Base-by-base conservation (phyloP, 139 green algal species). In the Edaphochlamys debaryana region DNA sequence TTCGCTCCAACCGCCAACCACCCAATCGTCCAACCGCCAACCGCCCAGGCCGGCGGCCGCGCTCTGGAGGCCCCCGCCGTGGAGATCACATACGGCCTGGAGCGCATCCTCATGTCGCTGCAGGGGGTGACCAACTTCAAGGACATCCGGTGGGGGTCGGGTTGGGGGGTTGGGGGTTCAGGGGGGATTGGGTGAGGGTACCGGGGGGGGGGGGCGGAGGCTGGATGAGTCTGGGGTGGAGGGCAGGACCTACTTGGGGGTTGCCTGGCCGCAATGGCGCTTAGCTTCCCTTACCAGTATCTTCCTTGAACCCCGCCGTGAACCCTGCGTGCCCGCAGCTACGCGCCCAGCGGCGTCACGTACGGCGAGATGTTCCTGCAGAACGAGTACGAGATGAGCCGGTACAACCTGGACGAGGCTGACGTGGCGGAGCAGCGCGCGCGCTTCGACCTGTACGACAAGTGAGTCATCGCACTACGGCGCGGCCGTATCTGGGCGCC, bases 71-170 rank as follows among this genome's bases (percentile, higher is more conserved):
- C 93, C 22, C 95, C 95, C 19, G 91, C 93, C 0, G 97, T 99
- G 63, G 97, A 99, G 90, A 99, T 99, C 79, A 99, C 98, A 2
- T 99, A 99, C 86, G 97, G 97, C 29, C 79, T 99, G 72, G 98
- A 99, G 92, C 93, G 98, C 45, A 99, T 99, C 88, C 85, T 99
- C 60, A 99, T 99, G 96, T 69, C 95, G 0, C 90, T 98, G 66
- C 96, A 99, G 94, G 95, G 94, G 19, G 97, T 98, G 29, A 93
- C 94, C 67, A 97, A 99, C 93, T 99, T 99, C 88, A 98, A 98
- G 87, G 96, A 99, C 88, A 99, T 99, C 85, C 81, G 79, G 75
- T 97, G 93, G 3, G 81, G 0, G 9, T 13, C 13, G 19, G 34
- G 38, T 4, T 58, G 67, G 22, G 6, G 4, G 72, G 41, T 1